A percentile compares a stretch with the other conserved stretches of the same genome.
Evolutionary conservation across 805 yeast genomes (phyloP).

Genomic region (Kurtzmaniella fragi): DNA sequence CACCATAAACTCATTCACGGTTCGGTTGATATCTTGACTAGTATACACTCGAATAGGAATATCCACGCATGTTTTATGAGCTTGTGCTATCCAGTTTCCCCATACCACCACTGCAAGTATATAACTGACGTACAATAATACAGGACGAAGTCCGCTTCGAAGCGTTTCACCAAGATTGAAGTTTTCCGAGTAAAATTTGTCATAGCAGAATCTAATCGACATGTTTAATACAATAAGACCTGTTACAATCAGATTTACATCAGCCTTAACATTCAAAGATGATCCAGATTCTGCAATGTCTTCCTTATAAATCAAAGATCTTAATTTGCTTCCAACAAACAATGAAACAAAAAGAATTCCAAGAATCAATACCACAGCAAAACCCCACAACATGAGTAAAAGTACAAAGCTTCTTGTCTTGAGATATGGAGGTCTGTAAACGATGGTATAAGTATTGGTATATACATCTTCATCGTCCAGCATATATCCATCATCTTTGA

Average conservation of each 20-base stretch:
- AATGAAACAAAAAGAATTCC: conserved; percentile 15
- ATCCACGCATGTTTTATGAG: conserved; percentile 18
- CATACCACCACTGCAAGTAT: conserved; percentile 7
- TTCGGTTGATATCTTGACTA: conserved; percentile 2
- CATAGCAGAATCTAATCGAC: neutral
- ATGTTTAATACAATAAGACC: neutral
- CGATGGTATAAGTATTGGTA: conserved; percentile 56
- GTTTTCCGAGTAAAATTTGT: neutral
- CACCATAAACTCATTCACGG: conserved; percentile 3
- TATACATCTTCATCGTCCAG: conserved; percentile 35
- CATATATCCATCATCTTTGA: conserved; percentile 24
- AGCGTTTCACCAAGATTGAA: neutral
- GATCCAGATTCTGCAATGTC: neutral
- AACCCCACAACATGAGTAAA: conserved; percentile 44
- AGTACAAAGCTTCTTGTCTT: conserved; percentile 50
- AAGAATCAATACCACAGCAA: conserved; percentile 29
- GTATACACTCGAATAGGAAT: conserved; percentile 11
- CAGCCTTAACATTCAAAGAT: neutral
- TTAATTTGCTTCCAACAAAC: conserved; percentile 20
- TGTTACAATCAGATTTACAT: neutral
- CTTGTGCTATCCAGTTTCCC: conserved; percentile 14
- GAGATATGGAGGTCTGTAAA: conserved; percentile 83
- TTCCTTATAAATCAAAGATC: neutral
- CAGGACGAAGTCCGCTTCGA: too few species aligned
- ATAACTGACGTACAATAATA: too few species aligned